Conservation (phyloP, 805 yeast genomes). For the Myxozyma sirexii region DNA sequence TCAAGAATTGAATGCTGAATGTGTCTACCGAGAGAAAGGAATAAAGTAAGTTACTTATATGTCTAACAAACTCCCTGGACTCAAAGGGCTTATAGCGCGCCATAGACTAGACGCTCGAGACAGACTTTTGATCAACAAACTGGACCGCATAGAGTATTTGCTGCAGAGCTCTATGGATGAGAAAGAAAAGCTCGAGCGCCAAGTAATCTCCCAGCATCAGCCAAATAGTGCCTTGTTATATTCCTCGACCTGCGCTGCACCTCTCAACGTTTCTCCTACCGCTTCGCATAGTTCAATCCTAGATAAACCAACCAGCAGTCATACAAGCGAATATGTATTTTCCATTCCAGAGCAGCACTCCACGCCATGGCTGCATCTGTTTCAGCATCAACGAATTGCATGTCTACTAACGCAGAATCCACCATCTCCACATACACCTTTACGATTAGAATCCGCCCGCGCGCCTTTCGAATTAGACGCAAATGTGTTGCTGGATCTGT, state of each 20-base stretch:
- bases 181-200: too few relatives aligned
- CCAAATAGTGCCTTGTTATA: neutral
- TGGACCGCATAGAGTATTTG: conserved; percentile 15
- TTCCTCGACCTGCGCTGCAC: neutral
- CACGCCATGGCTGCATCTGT: conserved; percentile 25
- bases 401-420: conserved; percentile 4
- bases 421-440: conserved; percentile 2
- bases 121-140: conserved; percentile 15
- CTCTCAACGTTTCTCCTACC: conserved; percentile 8
- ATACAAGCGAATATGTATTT: conserved; percentile 14
- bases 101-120: conserved; percentile 29
- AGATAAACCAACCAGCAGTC: neutral
- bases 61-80: too few relatives aligned
- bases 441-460: conserved; percentile 16
- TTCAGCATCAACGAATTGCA: conserved; percentile 9
- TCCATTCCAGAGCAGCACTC: conserved; percentile 29
- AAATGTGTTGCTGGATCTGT: conserved; percentile 21
- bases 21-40: conserved; percentile 25
- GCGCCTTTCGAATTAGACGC: conserved; percentile 8
- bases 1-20: conserved; percentile 25
- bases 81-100: too few relatives aligned
- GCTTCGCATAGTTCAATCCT: neutral
- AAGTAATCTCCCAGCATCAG: too few relatives aligned
- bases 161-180: conserved; percentile 11
- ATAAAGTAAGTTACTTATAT: conserved; percentile 24